Evolutionary conservation across 2,329 filamentous ascomycete species (phyloP), one percentile per base, ranked within the genome.

Genomic region (Fusarium clavum): DNA sequence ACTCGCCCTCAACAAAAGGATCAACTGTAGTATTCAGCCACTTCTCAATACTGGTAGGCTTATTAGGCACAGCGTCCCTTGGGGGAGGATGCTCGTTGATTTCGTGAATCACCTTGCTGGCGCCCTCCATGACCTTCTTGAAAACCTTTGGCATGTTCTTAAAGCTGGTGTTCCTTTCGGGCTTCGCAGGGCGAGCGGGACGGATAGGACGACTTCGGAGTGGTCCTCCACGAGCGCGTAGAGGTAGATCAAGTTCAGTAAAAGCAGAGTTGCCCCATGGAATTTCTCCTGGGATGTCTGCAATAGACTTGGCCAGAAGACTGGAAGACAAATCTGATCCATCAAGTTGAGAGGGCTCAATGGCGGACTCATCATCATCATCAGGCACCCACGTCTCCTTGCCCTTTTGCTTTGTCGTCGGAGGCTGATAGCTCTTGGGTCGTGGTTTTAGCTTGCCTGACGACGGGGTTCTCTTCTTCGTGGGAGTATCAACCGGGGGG

Each of bases 221-320:
- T 56, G 85, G 80, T 8, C 83, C 83, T 11, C 83, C 83, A 22
- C 83, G 82, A 12, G 60, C 68, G 8, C 68, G 56, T 2, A 85
- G 74, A 1, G 88, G 84, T 2, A 91, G 77, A 56, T 90, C 88
- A 9, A 91, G 81, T 72, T 88, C 88, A 69, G 87, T 91, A 70
- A 91, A 91, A n/a, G 89, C 89, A 20, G 89, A 91, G 67, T 87
- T 87, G 8, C 89, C 89, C 75, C 90, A 86, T 0, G 88, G 88
- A 51, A 91, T 90, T 14, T 91, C 88, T 12, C 79, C 80, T 4
- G 79, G 75, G 16, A 81, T 87, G 40, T 90, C 88, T 18, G 87
- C 87, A 34, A 90, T 75, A 4, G 86, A 86, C 68, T 88, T 88
- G 34, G 82, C 83, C 6, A 84, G 72, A 12, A 81, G 66, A 48